Conservation (phyloP, 495 filamentous ascomycete species). For the Penicillium robsamsonii region DNA sequence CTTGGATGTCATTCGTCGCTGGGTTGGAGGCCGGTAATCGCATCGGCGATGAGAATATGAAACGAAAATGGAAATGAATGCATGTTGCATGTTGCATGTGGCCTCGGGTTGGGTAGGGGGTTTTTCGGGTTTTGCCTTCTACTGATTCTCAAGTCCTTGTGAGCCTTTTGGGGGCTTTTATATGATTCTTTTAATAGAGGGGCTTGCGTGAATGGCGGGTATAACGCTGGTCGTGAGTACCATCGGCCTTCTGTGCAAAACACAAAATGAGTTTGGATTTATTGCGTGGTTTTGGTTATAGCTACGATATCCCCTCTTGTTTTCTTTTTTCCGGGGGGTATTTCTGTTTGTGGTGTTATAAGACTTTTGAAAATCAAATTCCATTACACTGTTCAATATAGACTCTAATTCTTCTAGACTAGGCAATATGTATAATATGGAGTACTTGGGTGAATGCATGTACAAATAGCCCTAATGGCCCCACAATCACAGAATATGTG, state of each 20-base stretch:
- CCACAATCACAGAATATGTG: constrained; percentile 3
- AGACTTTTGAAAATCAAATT: background rate
- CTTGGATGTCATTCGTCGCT: constrained; percentile 41
- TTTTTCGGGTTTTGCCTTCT: constrained; percentile 4
- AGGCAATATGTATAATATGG: background rate
- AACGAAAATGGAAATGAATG: background rate
- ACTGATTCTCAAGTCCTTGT: background rate
- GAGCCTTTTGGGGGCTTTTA: background rate
- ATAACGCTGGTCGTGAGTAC: constrained; percentile 25
- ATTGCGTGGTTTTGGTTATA: constrained; percentile 20
- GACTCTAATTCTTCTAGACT: background rate
- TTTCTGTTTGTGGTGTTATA: constrained; percentile 7
- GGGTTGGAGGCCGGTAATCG: constrained; percentile 38
- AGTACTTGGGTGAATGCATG: background rate
- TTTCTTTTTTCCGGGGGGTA: constrained; percentile 15
- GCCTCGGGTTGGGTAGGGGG: background rate
- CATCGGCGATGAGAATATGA: constrained; percentile 25
- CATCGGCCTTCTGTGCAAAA: constrained; percentile 1
- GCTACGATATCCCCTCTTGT: constrained; percentile 29
- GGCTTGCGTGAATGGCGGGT: constrained; percentile 5
- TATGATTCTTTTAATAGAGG: constrained; percentile 15
- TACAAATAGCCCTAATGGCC: constrained; percentile 9
- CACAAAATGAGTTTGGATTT: constrained; percentile 11
- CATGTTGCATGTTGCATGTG: constrained; percentile 2
- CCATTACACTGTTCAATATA: background rate